A percentile compares a stretch with the other conserved stretches of the same genome.
These are phyloP conservation scores for Nannizzia gypsea DNA, from an alignment of 2,329 filamentous ascomycete genomes.

Conservation along the genomic window DNA sequence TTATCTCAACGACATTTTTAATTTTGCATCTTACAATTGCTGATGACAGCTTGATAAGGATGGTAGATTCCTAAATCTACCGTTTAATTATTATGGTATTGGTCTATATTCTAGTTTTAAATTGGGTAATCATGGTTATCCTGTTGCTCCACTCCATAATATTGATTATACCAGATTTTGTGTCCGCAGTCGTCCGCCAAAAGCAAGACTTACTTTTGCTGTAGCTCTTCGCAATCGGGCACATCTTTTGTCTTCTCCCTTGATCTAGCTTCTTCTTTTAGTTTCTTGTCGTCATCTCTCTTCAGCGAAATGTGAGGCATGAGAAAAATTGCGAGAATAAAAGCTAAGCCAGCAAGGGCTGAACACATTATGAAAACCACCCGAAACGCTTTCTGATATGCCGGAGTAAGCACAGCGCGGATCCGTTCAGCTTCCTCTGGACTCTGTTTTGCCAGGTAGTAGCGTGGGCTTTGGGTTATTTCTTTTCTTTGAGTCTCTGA, in stretches of 20 bases:
- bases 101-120: too few relatives aligned
- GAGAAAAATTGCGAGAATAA: conserved; percentile 23
- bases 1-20: background rate
- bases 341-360: conserved; percentile 25
- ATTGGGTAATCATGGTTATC: too few relatives aligned
- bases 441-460: conserved; percentile 21
- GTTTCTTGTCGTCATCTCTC: conserved; percentile 8
- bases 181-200: too few relatives aligned
- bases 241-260: background rate
- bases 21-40: too few relatives aligned
- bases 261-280: conserved; percentile 9
- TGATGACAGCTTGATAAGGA: too few relatives aligned
- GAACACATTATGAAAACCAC: conserved; percentile 32
- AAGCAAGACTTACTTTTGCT: background rate
- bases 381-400: conserved; percentile 30
- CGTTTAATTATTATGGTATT: too few relatives aligned
- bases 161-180: background rate
- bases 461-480: conserved; percentile 23
- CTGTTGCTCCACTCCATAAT: background rate
- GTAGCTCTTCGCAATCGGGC: background rate
- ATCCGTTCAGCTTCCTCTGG: conserved; percentile 14
- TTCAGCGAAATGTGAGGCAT: conserved; percentile 29
- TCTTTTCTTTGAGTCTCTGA: conserved; percentile 15
- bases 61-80: too few relatives aligned
- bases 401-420: conserved; percentile 23